phyloP scores from a whole-genome alignment of 2,329 filamentous ascomycete species.

The Botrytis byssoidea region DNA sequence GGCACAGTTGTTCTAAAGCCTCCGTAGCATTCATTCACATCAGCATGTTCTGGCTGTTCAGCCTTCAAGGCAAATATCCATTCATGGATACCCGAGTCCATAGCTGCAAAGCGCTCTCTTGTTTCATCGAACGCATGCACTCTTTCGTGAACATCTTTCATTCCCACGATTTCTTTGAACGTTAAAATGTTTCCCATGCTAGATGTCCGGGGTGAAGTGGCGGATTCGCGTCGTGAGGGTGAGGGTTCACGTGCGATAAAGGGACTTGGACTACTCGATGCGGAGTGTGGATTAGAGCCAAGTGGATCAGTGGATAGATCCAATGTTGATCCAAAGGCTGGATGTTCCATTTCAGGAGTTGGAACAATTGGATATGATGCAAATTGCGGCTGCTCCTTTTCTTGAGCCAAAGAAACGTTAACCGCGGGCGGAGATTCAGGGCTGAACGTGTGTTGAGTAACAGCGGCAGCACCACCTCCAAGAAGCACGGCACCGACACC shows the following conservation, averaged over 20 bases:
- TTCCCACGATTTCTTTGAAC: conserved; percentile 75
- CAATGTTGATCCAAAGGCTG: conserved; percentile 32
- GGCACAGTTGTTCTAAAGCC: conserved; percentile 25
- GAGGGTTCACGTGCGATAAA: conserved; percentile 22
- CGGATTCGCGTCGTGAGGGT: conserved; percentile 25
- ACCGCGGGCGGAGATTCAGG: conserved; percentile 27
- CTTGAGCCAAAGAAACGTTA: conserved; percentile 45
- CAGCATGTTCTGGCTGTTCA: conserved; percentile 50
- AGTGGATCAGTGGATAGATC: conserved; percentile 24
- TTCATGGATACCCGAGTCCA: conserved; percentile 70
- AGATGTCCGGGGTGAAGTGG: conserved; percentile 17
- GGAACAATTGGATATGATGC: conserved; percentile 24
- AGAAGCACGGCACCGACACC: conserved; percentile 24
- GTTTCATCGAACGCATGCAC: conserved; percentile 73
- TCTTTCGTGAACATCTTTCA: conserved; percentile 64
- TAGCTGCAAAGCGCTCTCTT: conserved; percentile 65
- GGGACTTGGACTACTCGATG: conserved; percentile 17
- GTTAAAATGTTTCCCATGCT: conserved; percentile 25
- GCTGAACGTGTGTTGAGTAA: background rate
- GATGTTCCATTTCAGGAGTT: conserved; percentile 44
- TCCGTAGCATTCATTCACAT: conserved; percentile 34
- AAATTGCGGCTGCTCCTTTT: conserved; percentile 44
- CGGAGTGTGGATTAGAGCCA: conserved; percentile 10
- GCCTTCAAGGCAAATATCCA: conserved; percentile 52
- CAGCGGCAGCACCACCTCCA: conserved; percentile 21